Evolutionary conservation across 2,329 filamentous ascomycete species (phyloP), one percentile per base, ranked within the genome.

Genomic region (Diplodia intermedia): DNA sequence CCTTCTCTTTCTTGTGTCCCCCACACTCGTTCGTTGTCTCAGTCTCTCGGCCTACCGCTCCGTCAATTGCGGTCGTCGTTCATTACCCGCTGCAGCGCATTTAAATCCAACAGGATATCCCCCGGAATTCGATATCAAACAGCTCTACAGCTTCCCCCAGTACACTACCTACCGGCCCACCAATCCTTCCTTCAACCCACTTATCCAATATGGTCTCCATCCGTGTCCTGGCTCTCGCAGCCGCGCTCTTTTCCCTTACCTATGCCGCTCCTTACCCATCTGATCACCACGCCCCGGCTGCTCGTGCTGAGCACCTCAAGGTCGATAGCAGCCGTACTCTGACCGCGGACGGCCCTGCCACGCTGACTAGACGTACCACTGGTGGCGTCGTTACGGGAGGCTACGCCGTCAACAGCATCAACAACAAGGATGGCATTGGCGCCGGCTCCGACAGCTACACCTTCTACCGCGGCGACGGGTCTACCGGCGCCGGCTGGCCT

Each of bases 401-500:
- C 11, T 43, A 29, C 1, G 60, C 47, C 12, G 60, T 63, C 18
- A 3, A 1, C 47, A 23, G 29, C 43, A 63, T 63, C 60, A 63
- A 63, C 43, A 63, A 63, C 60, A 43, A 52, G 18, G 60, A 63
- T 26, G 60, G 60, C 31, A 26, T 52, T 7, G 65, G 47, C 47
- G 54, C 20, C 12, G 65, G 56, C n/a, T 18, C 29, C 6, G 77
- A 77, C 71, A 72, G 63, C 11, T 70, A 71, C 60, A 63, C 11
- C 9, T 20, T 63, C 49, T 78, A 76, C 71, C 63, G 55, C 6
- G 80, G 80, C 26, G 74, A 80, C 52, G 80, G 79, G 20, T 74
- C 76, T 9, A 65, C 70, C 18, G 71, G 71, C 5, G 71, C 74
- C 36, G 80, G 80, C 57, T 82, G 80, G 80, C 80, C 80, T 0